Conservation (phyloP, 176 grass and related monocot genomes). For the Triticum aestivum region IWGSC_CS_RefSeq_v2.1 NC_057814.1:129735757-129736256, state of each 20-base stretch:
- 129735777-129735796: neutral
- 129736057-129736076: neutral
- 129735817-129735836: slow-evolving; percentile 22
- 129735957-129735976: neutral
- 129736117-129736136: neutral
- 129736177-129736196: neutral
- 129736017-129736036: slow-evolving; percentile 14
- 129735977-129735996: slow-evolving; percentile 30
- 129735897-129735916: slow-evolving; percentile 27
- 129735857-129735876: neutral
- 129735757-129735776: slow-evolving; percentile 13
- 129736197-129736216: neutral
- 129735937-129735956: neutral
- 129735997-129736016: slow-evolving; percentile 34
- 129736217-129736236: slow-evolving; percentile 28
- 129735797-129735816: slow-evolving; percentile 38
- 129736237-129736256: slow-evolving; percentile 27
- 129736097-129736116: neutral
- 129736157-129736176: neutral
- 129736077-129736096: neutral
- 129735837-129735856: slow-evolving; percentile 32
- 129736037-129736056: neutral
- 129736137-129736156: neutral
- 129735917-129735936: neutral
- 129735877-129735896: slow-evolving; percentile 23